These are phyloP conservation scores for Mucor racemosus DNA, from an alignment of 371 early-diverging fungal species.

Conservation along the genomic window DNA sequence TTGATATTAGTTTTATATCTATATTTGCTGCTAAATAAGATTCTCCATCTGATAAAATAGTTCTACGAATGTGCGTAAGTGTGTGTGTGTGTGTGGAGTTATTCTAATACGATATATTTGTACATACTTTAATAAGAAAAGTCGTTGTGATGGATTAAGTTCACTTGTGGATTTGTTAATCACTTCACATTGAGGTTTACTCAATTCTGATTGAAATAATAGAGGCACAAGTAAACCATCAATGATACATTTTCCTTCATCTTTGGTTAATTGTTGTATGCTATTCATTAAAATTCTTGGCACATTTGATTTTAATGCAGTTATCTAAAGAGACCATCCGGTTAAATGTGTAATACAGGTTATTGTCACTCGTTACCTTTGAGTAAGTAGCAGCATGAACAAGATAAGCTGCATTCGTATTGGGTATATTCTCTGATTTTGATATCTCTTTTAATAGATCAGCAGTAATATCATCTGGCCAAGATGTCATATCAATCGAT, in stretches of 20 bases:
- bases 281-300: conserved; percentile 19
- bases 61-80: background rate
- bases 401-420: conserved; percentile 6
- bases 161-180: conserved; percentile 16
- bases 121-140: conserved; percentile 16
- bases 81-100: too few relatives aligned
- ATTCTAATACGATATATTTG: too few relatives aligned
- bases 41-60: conserved; percentile 24
- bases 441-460: conserved; percentile 20
- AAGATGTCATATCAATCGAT: conserved; percentile 16
- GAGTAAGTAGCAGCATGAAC: conserved; percentile 3
- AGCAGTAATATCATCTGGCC: conserved; percentile 21
- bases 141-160: conserved; percentile 10
- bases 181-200: conserved; percentile 20
- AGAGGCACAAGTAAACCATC: conserved; percentile 28
- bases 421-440: background rate
- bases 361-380: conserved; percentile 14
- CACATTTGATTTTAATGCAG: conserved; percentile 10
- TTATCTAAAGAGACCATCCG: conserved; percentile 6
- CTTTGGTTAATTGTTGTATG: background rate
- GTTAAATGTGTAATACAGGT: background rate
- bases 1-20: background rate
- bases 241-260: conserved; percentile 14
- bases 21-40: conserved; percentile 6
- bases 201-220: conserved; percentile 10